Base-by-base conservation (phyloP, 2,329 filamentous ascomycete genomes). In the Aureobasidium melanogenum region DNA sequence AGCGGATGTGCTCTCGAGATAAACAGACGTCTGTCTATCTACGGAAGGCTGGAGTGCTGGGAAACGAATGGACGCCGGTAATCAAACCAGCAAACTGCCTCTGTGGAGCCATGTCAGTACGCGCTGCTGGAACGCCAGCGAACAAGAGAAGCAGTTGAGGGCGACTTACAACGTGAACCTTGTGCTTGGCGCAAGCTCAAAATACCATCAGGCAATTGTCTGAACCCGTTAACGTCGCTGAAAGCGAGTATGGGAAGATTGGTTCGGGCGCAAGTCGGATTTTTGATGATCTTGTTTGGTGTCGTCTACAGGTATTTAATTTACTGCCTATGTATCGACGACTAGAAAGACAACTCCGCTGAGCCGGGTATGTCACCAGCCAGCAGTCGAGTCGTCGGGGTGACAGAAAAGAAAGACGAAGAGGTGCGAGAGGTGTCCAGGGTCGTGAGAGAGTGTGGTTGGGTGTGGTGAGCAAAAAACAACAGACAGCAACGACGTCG, bases 31-130 rank as follows among this genome's bases (percentile, higher is more conserved):
- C 36, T 32, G 52, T 46, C 36, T 32, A 15, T 12, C 17, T 56
- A n/a, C 26, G 15, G 19, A 62, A 51, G 52, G 17, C 60, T 22
- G 43, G 46, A 48, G 26, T 72, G 67, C 72, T 71, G 48, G 67
- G 36, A 69, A 74, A 74, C 66, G 73, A 75, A 68, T 66, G 74
- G 73, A 75, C 72, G 72, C 73, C 72, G 72, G 70, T 67, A 48
- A 57, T 64, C 57, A 63, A 68, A 69, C 69, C 72, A 71, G 70
- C 56, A 59, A 41, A 50, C 38, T 41, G 56, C 26, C 28, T 48
- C 43, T 59, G 44, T 41, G n/a, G 17, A 26, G 26, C 28, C 50
- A 54, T 54, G 52, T 56, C 52, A 56, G 38, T 44, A 56, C 26
- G 52, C 26, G 26, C 39, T 26, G 32, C n/a, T 34, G 7, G 12